Conservation (phyloP, 768 basidiomycete genomes). For the Rhodotorula diobovata region DNA sequence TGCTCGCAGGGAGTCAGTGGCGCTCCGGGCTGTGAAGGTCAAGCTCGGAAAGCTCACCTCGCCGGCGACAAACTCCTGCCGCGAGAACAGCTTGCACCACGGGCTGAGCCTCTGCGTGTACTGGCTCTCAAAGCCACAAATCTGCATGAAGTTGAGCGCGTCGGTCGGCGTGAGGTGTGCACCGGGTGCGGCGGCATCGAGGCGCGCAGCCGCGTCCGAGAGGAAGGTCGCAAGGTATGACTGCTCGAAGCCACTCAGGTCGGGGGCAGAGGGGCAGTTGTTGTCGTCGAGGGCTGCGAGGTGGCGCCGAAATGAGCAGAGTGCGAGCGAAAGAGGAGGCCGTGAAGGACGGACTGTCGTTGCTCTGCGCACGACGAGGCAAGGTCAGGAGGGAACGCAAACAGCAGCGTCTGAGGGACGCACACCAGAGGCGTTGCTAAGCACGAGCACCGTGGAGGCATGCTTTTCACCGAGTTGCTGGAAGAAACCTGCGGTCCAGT, state of each 20-base stretch:
- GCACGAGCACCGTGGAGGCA: conserved; percentile 56
- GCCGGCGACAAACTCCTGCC: conserved; percentile 61
- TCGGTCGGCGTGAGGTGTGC: conserved; percentile 59
- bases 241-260: conserved; percentile 23
- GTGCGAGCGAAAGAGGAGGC: no score
- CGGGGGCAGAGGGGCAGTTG: conserved; percentile 52
- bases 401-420: conserved; percentile 42
- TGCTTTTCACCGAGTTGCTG: conserved; percentile 53
- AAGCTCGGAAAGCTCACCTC: conserved; percentile 55
- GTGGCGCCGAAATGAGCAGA: background rate
- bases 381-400: background rate
- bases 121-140: conserved; percentile 77
- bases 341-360: background rate
- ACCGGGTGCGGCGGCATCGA: conserved; percentile 58
- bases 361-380: background rate
- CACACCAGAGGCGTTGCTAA: conserved; percentile 54
- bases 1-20: conserved; percentile 20
- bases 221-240: conserved; percentile 61
- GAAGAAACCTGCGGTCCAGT: conserved; percentile 67
- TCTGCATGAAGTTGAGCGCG: conserved; percentile 59
- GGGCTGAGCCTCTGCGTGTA: conserved; percentile 56
- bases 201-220: conserved; percentile 56
- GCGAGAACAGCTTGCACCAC: conserved; percentile 69
- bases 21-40: background rate
- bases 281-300: conserved; percentile 56